Base-by-base conservation (phyloP, 2,329 filamentous ascomycete genomes). In the Epichloe uncinata region DNA sequence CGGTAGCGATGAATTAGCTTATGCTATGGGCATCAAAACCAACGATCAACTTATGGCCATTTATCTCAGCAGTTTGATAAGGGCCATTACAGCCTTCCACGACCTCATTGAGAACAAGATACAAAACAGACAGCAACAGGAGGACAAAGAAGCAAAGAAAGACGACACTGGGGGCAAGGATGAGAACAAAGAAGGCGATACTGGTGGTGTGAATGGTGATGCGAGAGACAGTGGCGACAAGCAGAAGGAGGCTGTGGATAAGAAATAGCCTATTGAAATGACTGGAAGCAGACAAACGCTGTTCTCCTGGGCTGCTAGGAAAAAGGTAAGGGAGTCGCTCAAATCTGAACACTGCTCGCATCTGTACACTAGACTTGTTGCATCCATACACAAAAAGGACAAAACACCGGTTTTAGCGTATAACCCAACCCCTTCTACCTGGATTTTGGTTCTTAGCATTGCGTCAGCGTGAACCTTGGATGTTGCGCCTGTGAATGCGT, bases 71-170 rank as follows among this genome's bases (percentile, higher is more conserved):
- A 95, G 87, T 72, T 73, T 97, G 73, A 97, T 98, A 69, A 81
- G 93, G 54, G 93, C 93, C 51, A 98, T 98, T 63, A 97, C 93
- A 12, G 93, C 93, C 7, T 98, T 97, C 83, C 93, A 98, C 68
- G 93, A 98, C 66, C 73, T 98, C 58, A 98, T 98, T 58, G 93
- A 98, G 74, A 98, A 98, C 75, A 98, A 98, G 79, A 96, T 97
- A 58, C 91, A 97, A 73, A 98, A 98, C 72, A 81, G 91, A 66
- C 90, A 97, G 70, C 87, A 94, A 67, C 86, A 94, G 63, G 93
- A 97, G 64, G 93, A 98, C 63, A 91, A 91, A 71, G 91, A 97
- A 59, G 78, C 84, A 61, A 87, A 87, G 72, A 87, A 89, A 63
- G 82, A 84, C 45, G 85, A 85, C 62, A 56, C 58, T 22, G 82